Conservation (phyloP, 352 stramenopile species). For the Pythium monospermum region DNA sequence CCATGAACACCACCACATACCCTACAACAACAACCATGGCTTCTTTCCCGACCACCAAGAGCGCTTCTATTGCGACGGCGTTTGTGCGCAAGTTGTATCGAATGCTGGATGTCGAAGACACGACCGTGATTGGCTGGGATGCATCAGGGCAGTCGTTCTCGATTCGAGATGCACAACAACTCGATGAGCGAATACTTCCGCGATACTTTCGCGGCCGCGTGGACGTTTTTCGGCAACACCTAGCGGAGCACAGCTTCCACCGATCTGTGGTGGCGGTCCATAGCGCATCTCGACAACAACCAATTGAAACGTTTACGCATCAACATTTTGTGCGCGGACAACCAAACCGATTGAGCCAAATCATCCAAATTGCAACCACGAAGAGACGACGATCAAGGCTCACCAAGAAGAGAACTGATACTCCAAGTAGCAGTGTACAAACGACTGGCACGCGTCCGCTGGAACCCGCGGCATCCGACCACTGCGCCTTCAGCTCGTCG, state of each 20-base stretch:
- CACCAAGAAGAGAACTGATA: slow-evolving; percentile 1
- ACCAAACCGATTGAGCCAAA: slow-evolving; percentile 43
- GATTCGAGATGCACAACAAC: slow-evolving; percentile 44
- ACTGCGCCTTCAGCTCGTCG: neutral
- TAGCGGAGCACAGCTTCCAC: slow-evolving; percentile 59
- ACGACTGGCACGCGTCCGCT: too few relatives aligned
- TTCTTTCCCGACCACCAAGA: slow-evolving; percentile 9
- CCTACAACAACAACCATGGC: neutral
- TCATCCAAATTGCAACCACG: slow-evolving; percentile 35
- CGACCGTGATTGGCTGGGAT: slow-evolving; percentile 54
- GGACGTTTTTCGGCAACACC: slow-evolving; percentile 65
- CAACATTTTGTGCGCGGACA: slow-evolving; percentile 43
- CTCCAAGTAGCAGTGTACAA: neutral
- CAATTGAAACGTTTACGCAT: slow-evolving; percentile 42
- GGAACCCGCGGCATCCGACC: too few relatives aligned
- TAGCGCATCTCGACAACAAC: too few relatives aligned
- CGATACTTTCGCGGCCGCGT: slow-evolving; percentile 62
- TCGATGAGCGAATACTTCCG: slow-evolving; percentile 47
- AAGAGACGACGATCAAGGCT: slow-evolving; percentile 19
- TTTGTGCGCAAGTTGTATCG: slow-evolving; percentile 82
- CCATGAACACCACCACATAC: neutral
- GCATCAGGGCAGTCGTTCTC: slow-evolving; percentile 43
- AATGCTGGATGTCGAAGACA: slow-evolving; percentile 65
- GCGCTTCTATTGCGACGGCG: slow-evolving; percentile 51
- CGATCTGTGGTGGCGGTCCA: slow-evolving; percentile 21